These are phyloP conservation scores for Filobasidium wieringae DNA, from an alignment of 768 basidiomycete species.

Conservation along the genomic window DNA sequence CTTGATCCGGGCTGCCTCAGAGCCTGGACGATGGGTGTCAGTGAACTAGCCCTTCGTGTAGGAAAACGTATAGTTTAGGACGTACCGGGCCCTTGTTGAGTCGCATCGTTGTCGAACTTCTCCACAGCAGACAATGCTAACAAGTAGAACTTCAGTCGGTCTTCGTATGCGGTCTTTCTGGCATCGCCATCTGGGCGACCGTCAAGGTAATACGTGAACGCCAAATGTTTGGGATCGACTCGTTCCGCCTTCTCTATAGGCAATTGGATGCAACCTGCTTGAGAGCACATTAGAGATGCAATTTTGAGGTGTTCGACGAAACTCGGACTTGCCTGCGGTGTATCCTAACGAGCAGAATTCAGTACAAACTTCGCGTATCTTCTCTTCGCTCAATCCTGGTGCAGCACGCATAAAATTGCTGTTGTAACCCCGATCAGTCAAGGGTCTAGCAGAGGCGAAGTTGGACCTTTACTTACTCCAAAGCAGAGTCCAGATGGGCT, in stretches of 20 bases:
- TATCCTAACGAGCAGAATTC: conserved; percentile 79
- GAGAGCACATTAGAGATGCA: neutral
- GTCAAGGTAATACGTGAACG: conserved; percentile 37
- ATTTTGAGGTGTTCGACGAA: neutral
- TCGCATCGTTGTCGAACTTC: conserved; percentile 55
- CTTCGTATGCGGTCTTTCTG: conserved; percentile 50
- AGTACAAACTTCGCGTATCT: conserved; percentile 71
- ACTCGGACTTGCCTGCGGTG: conserved; percentile 55
- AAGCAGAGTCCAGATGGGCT: conserved; percentile 70
- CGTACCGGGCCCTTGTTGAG: neutral
- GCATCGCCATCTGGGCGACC: conserved; percentile 46
- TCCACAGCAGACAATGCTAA: conserved; percentile 69
- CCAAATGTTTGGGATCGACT: conserved; percentile 47
- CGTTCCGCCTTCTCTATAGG: conserved; percentile 70
- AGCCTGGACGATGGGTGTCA: neutral
- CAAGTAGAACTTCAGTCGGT: conserved; percentile 63
- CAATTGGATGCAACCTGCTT: conserved; percentile 65
- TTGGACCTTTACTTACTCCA: conserved; percentile 49
- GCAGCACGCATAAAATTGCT: conserved; percentile 85
- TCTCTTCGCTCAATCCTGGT: conserved; percentile 67
- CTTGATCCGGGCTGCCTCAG: conserved; percentile 46
- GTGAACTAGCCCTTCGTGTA: neutral
- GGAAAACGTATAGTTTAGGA: too few relatives aligned
- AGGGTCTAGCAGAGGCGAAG: neutral
- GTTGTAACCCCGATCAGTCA: neutral